Evolutionary conservation across 257 asterid species (phyloP), one percentile per base, ranked within the genome.

Genomic region (Plantago major): DNA sequence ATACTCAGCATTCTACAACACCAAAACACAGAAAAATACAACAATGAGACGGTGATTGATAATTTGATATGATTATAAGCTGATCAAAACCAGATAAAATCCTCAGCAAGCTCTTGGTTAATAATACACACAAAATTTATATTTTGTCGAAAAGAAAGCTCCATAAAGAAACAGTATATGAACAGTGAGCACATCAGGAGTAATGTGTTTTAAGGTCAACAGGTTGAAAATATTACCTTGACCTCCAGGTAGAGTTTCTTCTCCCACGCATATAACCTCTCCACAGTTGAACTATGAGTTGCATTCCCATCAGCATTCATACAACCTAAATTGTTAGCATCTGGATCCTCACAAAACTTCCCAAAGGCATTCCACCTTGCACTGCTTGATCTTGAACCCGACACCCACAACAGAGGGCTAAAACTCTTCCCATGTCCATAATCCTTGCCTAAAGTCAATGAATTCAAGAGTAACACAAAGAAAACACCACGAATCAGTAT

Each of bases 251-350:
- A 93, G 64, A 93, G 92, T 66, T 85, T 89, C 73, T 87, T 87
- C 76, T 93, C 99, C 99, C 97, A 89, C 30, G 91, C 85, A 60
- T 83, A 81, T 57, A 93, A 60, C 69, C 95, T 89, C 70, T 89
- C 94, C 17, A 89, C 87, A 0, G 99, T 93, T 1, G 97, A 89
- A 76, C 90, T 70, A 55, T 93, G 97, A 63, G 81, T 80, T 10
- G 85, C 51, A 37, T 61, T 77, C n/a, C 73, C 79, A 65, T 76
- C 75, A 30, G 67, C 63, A 28, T 68, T 76, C 17, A 61, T 46
- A 8, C 51, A 63, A 42, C 73, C 79, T 0, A 63, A 66, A 64
- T 54, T 73, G 52, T 79, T 77, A 43, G 79, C 84, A 1, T 67
- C 54, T 10, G 97, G 82, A 63, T 89, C 92, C 37, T 81, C 95